These are phyloP conservation scores for Suillus tomentosus DNA, from an alignment of 768 basidiomycete species.

Conservation along the genomic window DNA sequence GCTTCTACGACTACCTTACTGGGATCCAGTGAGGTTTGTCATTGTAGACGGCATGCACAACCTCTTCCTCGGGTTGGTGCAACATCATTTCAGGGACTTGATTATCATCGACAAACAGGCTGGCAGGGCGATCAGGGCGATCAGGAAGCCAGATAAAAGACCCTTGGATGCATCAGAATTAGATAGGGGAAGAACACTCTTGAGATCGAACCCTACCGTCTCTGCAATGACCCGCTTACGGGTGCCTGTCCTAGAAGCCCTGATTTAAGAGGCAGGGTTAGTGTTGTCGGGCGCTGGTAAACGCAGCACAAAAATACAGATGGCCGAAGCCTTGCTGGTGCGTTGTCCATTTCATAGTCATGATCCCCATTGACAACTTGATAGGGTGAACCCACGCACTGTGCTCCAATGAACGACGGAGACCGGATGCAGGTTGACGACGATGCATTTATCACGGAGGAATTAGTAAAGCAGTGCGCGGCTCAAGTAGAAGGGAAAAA, in stretches of 20 bases:
- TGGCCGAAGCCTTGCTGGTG: slow-evolving; percentile 1
- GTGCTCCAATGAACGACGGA: no score
- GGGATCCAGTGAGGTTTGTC: no score
- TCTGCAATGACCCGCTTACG: background rate
- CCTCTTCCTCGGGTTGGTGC: no score
- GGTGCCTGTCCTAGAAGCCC: slow-evolving; percentile 3
- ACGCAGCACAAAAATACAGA: background rate
- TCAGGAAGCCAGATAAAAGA: background rate
- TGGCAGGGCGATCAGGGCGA: no score
- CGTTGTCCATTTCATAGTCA: background rate
- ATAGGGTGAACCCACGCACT: no score
- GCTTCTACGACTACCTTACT: slow-evolving; percentile 36
- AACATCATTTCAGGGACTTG: no score
- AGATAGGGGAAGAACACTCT: slow-evolving; percentile 3
- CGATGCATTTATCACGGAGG: background rate
- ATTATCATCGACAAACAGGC: no score
- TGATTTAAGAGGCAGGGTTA: slow-evolving; percentile 7
- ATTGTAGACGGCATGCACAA: no score
- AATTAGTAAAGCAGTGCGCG: slow-evolving; percentile 4
- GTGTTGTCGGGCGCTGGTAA: background rate
- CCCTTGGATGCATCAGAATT: slow-evolving; percentile 3
- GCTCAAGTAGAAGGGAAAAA: background rate
- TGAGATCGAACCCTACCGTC: background rate
- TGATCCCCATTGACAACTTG: no score
- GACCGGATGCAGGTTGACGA: background rate